Conservation (phyloP, 345 rosid genomes). For the Euphorbia peplus region DNA sequence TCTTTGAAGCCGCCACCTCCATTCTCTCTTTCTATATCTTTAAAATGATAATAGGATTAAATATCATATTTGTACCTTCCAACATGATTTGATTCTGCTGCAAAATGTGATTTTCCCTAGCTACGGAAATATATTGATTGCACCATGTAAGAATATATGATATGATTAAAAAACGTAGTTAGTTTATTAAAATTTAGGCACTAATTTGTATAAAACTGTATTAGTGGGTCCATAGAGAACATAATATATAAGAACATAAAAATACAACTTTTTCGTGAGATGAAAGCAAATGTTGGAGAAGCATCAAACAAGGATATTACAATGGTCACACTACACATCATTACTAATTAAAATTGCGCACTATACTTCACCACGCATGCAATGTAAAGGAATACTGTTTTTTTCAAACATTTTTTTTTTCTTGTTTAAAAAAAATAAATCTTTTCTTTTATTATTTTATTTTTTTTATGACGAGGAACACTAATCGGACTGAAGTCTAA, state of each 20-base stretch:
- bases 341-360: conserved; percentile 17
- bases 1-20: conserved; percentile 15
- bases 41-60: too few relatives aligned
- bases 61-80: not conserved
- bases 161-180: not conserved
- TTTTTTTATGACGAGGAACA: too few relatives aligned
- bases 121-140: not conserved
- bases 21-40: not conserved
- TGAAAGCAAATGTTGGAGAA: conserved; percentile 26
- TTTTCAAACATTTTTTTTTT: not conserved
- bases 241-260: not conserved
- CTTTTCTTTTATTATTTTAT: too few relatives aligned
- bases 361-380: conserved; percentile 19
- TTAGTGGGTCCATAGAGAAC: conserved; percentile 1
- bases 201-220: not conserved
- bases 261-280: not conserved
- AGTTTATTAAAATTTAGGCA: not conserved
- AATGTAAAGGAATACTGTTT: not conserved
- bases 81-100: not conserved
- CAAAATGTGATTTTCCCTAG: not conserved
- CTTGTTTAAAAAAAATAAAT: too few relatives aligned
- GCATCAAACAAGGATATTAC: conserved; percentile 29
- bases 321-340: conserved; percentile 10
- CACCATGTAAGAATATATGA: too few relatives aligned
- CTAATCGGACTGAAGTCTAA: too few relatives aligned